Evolutionary conservation across 805 yeast species (phyloP).

Genomic region (Lachancea sp.): DNA sequence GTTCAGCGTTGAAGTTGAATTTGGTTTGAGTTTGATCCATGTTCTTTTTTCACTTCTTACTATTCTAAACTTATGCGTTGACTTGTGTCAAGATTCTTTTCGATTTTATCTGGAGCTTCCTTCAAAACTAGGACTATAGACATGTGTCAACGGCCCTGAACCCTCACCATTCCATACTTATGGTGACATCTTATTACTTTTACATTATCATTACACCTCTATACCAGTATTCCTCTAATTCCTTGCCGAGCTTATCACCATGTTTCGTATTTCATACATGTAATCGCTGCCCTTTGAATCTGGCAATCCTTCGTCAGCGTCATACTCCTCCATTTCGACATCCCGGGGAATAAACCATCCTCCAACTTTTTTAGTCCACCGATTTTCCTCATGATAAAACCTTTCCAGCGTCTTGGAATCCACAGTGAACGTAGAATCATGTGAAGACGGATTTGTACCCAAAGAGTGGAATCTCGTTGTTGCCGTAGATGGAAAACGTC

Average conservation of each 20-base stretch:
- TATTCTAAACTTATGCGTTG: too few relatives aligned
- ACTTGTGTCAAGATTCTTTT: too few relatives aligned
- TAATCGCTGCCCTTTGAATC: slow-evolving; percentile 19
- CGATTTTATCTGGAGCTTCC: too few relatives aligned
- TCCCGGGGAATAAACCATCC: slow-evolving; percentile 27
- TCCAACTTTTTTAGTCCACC: slow-evolving; percentile 29
- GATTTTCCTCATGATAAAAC: slow-evolving; percentile 32
- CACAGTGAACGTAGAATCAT: slow-evolving; percentile 15
- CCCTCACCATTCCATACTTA: not conserved
- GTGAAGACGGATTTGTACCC: slow-evolving; percentile 8
- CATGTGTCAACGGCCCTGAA: too few relatives aligned
- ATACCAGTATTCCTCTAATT: slow-evolving; percentile 5
- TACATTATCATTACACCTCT: not conserved
- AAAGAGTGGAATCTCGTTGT: slow-evolving; percentile 23
- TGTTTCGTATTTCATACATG: slow-evolving; percentile 32
- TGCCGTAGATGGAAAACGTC: slow-evolving; percentile 15
- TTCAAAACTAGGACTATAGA: too few relatives aligned
- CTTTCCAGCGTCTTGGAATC: slow-evolving; percentile 21
- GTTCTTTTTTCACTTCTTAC: too few relatives aligned
- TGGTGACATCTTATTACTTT: not conserved
- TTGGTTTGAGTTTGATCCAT: too few relatives aligned
- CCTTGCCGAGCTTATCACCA: slow-evolving; percentile 31
- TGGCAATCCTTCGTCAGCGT: slow-evolving; percentile 14
- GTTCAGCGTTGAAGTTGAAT: too few relatives aligned
- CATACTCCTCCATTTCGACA: slow-evolving; percentile 6